Evolutionary conservation across 441 rosid species (phyloP), one percentile per base, ranked within the genome.

Genomic region (Jatropha multifida): DNA sequence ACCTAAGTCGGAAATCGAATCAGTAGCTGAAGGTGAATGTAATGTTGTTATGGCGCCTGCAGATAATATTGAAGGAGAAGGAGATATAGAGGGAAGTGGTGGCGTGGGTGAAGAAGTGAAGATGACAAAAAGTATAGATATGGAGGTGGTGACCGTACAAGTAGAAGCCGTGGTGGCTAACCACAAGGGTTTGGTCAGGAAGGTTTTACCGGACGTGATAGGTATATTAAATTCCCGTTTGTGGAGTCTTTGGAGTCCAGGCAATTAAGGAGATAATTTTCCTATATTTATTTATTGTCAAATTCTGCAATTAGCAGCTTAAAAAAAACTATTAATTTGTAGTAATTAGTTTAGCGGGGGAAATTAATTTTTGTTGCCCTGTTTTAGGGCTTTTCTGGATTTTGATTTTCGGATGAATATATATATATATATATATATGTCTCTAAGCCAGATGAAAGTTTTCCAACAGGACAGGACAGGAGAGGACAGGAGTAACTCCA

Each of bases 211-310:
- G 92, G 92, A 90, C 82, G 88, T 89, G 81, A 65, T 92, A 72
- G 89, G 93, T 55, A 65, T 90, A 13, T 81, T 91, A 48, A 85
- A 85, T 73, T 90, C 88, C 76, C 92, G 82, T 82, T 82, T 90
- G 71, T 91, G 96, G 93, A 85, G 88, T 38, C 90, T 90, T 79
- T 85, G 93, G 96, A 84, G 80, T 89, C 93, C 93, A 84, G 79
- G 83, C 77, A 85, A 85, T 72, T 92, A 87, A 70, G 58, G 12
- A 48, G 3, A 38, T 15, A 14, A 5, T 56, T 56, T 42, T 42
- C 5, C 12, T 3, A 38, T 15, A 14, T 18, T 56, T 56, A 32
- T 32, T n/a, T 3, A 20, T 56, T 32, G 12, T 61, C 32, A 38
- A 32, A 14, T 32, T 60, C 64, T 20, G 32, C 27, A 58, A 20